These are phyloP conservation scores for Phytophthora fragariae DNA, from an alignment of 352 stramenopile species.

Conservation along the genomic window DNA sequence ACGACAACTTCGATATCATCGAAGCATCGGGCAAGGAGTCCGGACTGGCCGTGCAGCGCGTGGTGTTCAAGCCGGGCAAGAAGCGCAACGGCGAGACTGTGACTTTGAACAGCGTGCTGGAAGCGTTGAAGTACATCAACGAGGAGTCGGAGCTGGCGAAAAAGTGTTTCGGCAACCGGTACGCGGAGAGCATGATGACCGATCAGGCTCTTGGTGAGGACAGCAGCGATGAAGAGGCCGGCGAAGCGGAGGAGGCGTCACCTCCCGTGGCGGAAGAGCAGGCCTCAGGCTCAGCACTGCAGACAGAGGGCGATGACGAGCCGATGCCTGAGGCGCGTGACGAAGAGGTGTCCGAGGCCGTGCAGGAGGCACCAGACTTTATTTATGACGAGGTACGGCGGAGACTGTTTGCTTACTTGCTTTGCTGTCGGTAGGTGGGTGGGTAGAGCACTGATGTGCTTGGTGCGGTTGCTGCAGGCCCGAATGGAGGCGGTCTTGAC, in stretches of 20 bases:
- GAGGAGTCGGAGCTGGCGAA: conserved; percentile 47
- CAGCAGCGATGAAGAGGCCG: conserved; percentile 33
- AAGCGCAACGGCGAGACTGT: conserved; percentile 28
- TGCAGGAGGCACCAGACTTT: conserved; percentile 54
- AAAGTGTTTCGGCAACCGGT: conserved; percentile 82
- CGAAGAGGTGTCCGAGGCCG: conserved; percentile 25
- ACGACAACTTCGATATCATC: conserved; percentile 59
- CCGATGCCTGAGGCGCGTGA: conserved; percentile 22
- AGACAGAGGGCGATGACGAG: conserved; percentile 21
- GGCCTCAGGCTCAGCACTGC: conserved; percentile 2
- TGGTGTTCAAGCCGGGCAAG: conserved; percentile 47
- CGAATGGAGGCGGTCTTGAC: conserved; percentile 61
- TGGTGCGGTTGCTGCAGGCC: conserved; percentile 35
- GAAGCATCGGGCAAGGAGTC: conserved; percentile 52
- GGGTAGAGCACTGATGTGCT: conserved; percentile 1
- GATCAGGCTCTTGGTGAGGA: conserved; percentile 48
- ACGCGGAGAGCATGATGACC: conserved; percentile 49
- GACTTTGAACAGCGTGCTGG: conserved; percentile 56
- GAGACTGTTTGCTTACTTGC: not conserved
- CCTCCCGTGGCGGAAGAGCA: conserved; percentile 10
- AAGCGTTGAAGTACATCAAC: conserved; percentile 70
- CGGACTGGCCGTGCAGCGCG: conserved; percentile 47
- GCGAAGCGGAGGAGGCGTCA: conserved; percentile 16
- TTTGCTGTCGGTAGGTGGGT: not conserved
- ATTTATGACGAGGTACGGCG: conserved; percentile 85